Conservation (phyloP, 2,329 filamentous ascomycete species). For the Nigrospora oryzae region DNA sequence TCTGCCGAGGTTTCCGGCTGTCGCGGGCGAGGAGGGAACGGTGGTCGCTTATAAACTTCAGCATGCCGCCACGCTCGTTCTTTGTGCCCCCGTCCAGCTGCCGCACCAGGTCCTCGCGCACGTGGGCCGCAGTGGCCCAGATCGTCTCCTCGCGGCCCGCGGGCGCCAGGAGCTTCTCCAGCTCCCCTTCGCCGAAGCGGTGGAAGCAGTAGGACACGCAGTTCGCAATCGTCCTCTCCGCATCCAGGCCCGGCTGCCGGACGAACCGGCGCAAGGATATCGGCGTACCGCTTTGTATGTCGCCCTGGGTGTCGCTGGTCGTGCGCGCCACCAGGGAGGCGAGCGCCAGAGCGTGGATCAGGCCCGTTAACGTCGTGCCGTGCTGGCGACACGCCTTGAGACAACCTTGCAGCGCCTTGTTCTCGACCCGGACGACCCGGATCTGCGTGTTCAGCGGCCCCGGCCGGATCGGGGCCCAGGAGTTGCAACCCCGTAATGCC, state of each 20-base stretch:
- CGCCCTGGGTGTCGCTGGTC: neutral
- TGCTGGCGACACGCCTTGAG: conserved; percentile 15
- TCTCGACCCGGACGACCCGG: conserved; percentile 9
- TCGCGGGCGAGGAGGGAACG: conserved; percentile 3
- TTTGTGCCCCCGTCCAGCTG: conserved; percentile 10
- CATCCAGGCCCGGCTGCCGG: conserved; percentile 1
- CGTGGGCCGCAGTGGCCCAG: conserved; percentile 11
- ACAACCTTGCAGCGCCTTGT: conserved; percentile 8
- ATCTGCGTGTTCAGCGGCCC: conserved; percentile 10
- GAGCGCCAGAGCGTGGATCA: conserved; percentile 16
- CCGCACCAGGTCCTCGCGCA: conserved; percentile 7
- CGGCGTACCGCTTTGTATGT: conserved; percentile 4
- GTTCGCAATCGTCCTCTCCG: conserved; percentile 8
- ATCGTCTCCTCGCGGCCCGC: conserved; percentile 6
- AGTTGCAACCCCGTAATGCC: conserved; percentile 4
- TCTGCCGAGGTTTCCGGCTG: conserved; percentile 8
- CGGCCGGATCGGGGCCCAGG: conserved; percentile 15
- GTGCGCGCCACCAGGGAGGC: conserved; percentile 11
- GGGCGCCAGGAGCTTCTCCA: neutral
- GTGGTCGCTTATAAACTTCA: conserved; percentile 17
- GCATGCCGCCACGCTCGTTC: conserved; percentile 13
- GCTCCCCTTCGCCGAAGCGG: neutral
- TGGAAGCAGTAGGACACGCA: conserved; percentile 6
- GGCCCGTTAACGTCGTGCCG: conserved; percentile 18
- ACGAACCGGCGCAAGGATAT: conserved; percentile 14